phyloP scores from a whole-genome alignment of 352 stramenopile species.

The Phytophthora cryptogea region DNA sequence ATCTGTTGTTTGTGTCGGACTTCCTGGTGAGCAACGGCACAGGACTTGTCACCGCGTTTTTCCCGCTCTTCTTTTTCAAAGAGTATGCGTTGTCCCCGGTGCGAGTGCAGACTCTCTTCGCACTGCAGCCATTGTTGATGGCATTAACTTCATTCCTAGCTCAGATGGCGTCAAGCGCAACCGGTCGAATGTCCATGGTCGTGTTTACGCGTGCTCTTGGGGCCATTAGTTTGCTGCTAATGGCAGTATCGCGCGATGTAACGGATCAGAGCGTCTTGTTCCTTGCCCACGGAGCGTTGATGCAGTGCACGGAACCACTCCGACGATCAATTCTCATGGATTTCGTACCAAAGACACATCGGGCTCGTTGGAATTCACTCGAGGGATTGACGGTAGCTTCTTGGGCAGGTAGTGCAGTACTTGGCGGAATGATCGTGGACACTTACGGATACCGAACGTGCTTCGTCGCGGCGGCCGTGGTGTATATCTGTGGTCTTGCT shows the following conservation, averaged over 20 bases:
- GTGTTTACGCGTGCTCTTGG: conserved; percentile 46
- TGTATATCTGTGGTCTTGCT: conserved; percentile 50
- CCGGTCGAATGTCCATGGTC: conserved; percentile 62
- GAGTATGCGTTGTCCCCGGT: conserved; percentile 63
- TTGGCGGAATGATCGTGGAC: conserved; percentile 67
- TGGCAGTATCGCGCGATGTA: conserved; percentile 41
- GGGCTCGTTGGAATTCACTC: conserved; percentile 73
- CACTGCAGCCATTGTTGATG: conserved; percentile 54
- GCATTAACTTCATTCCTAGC: conserved; percentile 47
- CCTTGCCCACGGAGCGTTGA: conserved; percentile 53
- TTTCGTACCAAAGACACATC: conserved; percentile 61
- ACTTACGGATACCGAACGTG: conserved; percentile 66
- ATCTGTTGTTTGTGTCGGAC: conserved; percentile 64
- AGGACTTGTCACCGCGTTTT: conserved; percentile 61
- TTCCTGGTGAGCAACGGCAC: conserved; percentile 73
- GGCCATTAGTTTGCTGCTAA: conserved; percentile 49
- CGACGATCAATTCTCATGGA: conserved; percentile 79
- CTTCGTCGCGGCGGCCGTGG: conserved; percentile 53
- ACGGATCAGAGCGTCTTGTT: conserved; percentile 54
- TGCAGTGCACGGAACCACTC: conserved; percentile 66
- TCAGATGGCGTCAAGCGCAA: conserved; percentile 42
- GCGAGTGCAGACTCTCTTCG: conserved; percentile 59
- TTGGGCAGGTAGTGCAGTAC: conserved; percentile 66
- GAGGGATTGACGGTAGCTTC: conserved; percentile 66
- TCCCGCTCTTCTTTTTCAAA: conserved; percentile 69